phyloP scores from a whole-genome alignment of 495 filamentous ascomycete genomes.

The Penicillium parvum region DNA sequence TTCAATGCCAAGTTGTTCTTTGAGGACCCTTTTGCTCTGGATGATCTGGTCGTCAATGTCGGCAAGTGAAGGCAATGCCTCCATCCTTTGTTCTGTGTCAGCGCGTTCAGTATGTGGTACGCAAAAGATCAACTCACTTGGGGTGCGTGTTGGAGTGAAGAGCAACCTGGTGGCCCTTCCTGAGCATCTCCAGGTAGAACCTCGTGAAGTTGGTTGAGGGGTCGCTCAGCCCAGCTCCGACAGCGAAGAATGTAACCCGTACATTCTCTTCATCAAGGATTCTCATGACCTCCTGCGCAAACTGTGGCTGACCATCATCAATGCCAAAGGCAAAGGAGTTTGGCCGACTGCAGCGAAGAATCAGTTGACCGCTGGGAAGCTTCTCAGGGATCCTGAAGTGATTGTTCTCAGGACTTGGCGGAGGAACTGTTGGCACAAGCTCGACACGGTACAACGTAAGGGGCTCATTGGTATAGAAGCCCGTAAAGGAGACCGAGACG shows the following conservation, averaged over 20 bases:
- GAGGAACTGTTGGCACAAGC: slow-evolving; percentile 48
- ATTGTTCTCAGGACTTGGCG: slow-evolving; percentile 30
- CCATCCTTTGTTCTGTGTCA: slow-evolving; percentile 46
- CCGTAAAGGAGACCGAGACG: slow-evolving; percentile 64
- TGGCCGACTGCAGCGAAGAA: slow-evolving; percentile 64
- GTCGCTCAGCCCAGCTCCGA: slow-evolving; percentile 62
- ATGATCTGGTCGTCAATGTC: slow-evolving; percentile 68
- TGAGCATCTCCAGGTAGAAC: slow-evolving; percentile 62
- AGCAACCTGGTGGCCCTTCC: slow-evolving; percentile 68
- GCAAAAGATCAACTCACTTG: slow-evolving; percentile 31
- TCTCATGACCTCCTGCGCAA: slow-evolving; percentile 59
- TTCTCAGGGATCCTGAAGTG: slow-evolving; percentile 54
- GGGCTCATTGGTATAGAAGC: slow-evolving; percentile 55
- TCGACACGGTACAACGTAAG: slow-evolving; percentile 59
- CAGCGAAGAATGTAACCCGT: slow-evolving; percentile 74
- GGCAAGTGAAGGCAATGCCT: slow-evolving; percentile 52
- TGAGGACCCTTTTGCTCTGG: slow-evolving; percentile 56
- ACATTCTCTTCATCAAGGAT: slow-evolving; percentile 60
- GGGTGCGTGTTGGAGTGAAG: slow-evolving; percentile 73
- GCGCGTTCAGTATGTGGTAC: not conserved
- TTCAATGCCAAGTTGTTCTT: slow-evolving; percentile 44
- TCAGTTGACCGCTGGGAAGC: slow-evolving; percentile 55
- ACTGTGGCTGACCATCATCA: slow-evolving; percentile 65
- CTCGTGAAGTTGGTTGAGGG: slow-evolving; percentile 53
- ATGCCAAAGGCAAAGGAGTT: slow-evolving; percentile 79